phyloP scores from a whole-genome alignment of 345 rosid species.

The Syzygium oleosum region DNA sequence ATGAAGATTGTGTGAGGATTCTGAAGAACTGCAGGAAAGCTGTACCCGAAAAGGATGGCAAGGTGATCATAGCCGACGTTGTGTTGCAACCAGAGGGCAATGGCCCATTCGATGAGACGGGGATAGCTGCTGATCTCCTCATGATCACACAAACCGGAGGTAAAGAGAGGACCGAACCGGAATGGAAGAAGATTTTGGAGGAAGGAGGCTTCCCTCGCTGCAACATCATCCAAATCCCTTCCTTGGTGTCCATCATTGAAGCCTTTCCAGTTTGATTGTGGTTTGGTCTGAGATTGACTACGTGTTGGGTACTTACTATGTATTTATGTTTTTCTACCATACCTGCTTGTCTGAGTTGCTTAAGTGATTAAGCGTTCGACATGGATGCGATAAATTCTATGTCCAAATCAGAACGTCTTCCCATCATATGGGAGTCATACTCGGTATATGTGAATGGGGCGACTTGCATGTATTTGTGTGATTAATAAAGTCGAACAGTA shows the following conservation, averaged over 20 bases:
- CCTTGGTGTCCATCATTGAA: constrained; percentile 13
- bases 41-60: background rate
- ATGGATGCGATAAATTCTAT: background rate
- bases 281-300: background rate
- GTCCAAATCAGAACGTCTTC: background rate
- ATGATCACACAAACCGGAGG: constrained; percentile 18
- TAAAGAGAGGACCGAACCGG: constrained; percentile 11
- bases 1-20: constrained; percentile 14
- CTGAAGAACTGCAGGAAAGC: constrained; percentile 13
- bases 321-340: background rate
- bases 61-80: constrained; percentile 4
- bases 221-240: constrained; percentile 11
- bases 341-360: background rate
- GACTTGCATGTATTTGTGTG: background rate
- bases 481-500: background rate
- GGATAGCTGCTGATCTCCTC: constrained; percentile 2
- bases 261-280: constrained; percentile 1
- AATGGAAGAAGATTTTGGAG: constrained; percentile 22
- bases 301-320: background rate
- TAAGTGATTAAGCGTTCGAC: background rate
- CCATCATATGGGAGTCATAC: background rate
- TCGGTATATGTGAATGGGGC: background rate
- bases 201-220: constrained; percentile 22
- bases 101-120: background rate
- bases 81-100: constrained; percentile 8